Conservation (phyloP, 306 rosid genomes). For the Pyrus pyrifolia region DNA sequence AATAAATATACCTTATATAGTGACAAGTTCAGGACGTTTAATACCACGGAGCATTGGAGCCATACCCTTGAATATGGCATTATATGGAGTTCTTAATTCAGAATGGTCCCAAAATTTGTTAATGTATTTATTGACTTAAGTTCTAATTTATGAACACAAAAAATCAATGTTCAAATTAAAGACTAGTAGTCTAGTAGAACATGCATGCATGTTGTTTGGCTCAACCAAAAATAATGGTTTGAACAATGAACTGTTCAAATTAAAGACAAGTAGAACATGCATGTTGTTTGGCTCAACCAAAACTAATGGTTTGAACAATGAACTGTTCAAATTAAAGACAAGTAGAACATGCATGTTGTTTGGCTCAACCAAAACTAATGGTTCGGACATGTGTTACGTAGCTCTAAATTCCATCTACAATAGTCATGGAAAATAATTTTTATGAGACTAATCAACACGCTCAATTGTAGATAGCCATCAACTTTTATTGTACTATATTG, state of each 20-base stretch:
- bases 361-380: background rate
- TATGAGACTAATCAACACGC: background rate
- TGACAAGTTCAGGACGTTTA: no score
- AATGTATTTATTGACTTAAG: background rate
- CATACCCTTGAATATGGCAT: background rate
- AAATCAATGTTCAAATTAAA: background rate
- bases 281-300: background rate
- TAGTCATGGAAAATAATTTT: no score
- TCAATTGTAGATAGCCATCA: background rate
- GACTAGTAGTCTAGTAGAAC: no score
- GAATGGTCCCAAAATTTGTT: background rate
- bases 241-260: background rate
- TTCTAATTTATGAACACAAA: background rate
- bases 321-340: background rate
- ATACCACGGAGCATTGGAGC: no score
- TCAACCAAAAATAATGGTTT: no score
- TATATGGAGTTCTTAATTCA: background rate
- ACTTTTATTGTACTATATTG: background rate
- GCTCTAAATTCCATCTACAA: background rate
- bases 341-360: background rate
- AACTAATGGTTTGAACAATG: background rate
- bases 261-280: background rate
- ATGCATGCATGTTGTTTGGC: no score
- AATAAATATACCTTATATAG: no score
- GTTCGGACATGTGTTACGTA: background rate